These are phyloP conservation scores for Paradendryphiella salina DNA, from an alignment of 2,329 filamentous ascomycete genomes.

Conservation along the genomic window DNA sequence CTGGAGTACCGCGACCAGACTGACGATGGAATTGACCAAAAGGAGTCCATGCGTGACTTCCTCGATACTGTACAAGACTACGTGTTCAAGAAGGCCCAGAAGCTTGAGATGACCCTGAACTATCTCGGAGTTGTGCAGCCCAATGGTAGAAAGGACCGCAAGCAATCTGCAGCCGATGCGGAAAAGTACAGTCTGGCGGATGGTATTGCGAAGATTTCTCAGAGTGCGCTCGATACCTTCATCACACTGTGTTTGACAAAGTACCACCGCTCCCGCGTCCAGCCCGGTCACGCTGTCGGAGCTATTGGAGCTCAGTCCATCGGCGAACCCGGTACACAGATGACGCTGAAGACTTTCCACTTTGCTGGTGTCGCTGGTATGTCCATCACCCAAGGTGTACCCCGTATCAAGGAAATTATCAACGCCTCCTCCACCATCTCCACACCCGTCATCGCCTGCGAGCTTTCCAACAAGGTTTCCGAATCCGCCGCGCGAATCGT, in stretches of 20 bases:
- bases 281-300: conserved; percentile 93
- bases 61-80: conserved; percentile 76
- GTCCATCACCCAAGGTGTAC: conserved; percentile 99
- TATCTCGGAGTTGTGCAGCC: conserved; percentile 32
- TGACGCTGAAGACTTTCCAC: conserved; percentile 99
- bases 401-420: conserved; percentile 99
- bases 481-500: conserved; percentile 85
- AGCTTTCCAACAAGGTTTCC: conserved; percentile 73
- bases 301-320: conserved; percentile 97
- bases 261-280: conserved; percentile 86
- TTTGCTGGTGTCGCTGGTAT: conserved; percentile 99
- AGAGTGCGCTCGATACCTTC: conserved; percentile 72
- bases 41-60: conserved; percentile 80
- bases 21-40: conserved; percentile 59
- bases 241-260: conserved; percentile 82
- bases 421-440: conserved; percentile 94
- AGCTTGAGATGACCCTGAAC: conserved; percentile 56
- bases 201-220: conserved; percentile 81
- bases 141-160: conserved; percentile 12
- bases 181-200: conserved; percentile 54
- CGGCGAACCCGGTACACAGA: conserved; percentile 96
- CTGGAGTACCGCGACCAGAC: conserved; percentile 72
- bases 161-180: conserved; percentile 36
- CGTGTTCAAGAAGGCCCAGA: conserved; percentile 65
- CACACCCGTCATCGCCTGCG: conserved; percentile 90